These are phyloP conservation scores for Infundibulicybe gibba DNA, from an alignment of 768 basidiomycete species.

Conservation along the genomic window DNA sequence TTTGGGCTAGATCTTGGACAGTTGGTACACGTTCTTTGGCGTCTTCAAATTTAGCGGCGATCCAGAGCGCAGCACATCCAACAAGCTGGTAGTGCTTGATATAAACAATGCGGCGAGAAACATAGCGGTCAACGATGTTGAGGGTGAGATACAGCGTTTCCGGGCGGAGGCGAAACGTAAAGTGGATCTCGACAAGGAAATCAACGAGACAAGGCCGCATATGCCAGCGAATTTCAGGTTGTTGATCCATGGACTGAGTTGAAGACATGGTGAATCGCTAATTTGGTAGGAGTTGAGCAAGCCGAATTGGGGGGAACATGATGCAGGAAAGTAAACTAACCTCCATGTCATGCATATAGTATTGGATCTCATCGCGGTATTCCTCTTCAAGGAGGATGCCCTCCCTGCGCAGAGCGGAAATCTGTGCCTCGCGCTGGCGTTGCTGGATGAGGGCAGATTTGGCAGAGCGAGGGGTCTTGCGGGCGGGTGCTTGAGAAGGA, in stretches of 20 bases:
- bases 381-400: constrained; percentile 89
- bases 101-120: constrained; percentile 97
- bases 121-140: constrained; percentile 99
- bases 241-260: constrained; percentile 97
- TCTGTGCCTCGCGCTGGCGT: constrained; percentile 67
- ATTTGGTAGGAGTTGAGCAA: constrained; percentile 1
- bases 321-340: constrained; percentile 44
- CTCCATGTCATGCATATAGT: constrained; percentile 99
- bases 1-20: constrained; percentile 89
- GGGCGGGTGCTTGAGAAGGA: constrained; percentile 43
- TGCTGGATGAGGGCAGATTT: constrained; percentile 60
- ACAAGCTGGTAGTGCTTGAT: constrained; percentile 99
- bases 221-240: constrained; percentile 98
- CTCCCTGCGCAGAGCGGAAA: constrained; percentile 64
- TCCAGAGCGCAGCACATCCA: constrained; percentile 98
- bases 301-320: constrained; percentile 14
- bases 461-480: constrained; percentile 64
- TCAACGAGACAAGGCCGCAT: constrained; percentile 99
- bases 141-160: constrained; percentile 98
- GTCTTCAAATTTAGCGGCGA: constrained; percentile 99
- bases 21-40: constrained; percentile 98
- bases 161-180: constrained; percentile 94
- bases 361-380: constrained; percentile 88
- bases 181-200: constrained; percentile 98
- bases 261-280: constrained; percentile 89